A percentile compares a stretch with the other conserved stretches of the same genome.
phyloP scores from a whole-genome alignment of 768 basidiomycete species.

The Cystoderma amianthinum region DNA sequence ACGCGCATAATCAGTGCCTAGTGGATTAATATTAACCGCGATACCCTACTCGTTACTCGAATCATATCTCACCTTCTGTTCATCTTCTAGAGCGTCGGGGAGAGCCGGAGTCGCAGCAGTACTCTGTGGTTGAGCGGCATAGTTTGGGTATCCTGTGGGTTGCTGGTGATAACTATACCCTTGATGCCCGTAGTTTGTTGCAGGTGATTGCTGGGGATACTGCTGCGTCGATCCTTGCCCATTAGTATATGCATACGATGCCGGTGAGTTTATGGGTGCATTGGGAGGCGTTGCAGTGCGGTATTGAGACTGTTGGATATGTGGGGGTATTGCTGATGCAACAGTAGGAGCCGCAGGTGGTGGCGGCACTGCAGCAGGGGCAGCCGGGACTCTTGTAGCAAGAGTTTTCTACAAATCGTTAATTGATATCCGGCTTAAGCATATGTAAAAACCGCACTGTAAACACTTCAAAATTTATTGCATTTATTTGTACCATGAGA shows the following conservation, averaged over 20 bases:
- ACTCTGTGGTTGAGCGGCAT: constrained; percentile 12
- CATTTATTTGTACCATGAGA: constrained; percentile 74
- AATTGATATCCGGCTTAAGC: too few species aligned
- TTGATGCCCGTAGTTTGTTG: constrained; percentile 6
- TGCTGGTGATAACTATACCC: constrained; percentile 5
- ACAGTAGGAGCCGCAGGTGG: constrained; percentile 22
- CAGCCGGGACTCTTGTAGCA: constrained; percentile 37
- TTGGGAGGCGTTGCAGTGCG: constrained; percentile 25
- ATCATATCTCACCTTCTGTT: constrained; percentile 52
- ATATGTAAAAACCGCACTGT: constrained; percentile 38
- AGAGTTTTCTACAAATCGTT: constrained; percentile 47
- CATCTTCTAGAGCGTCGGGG: constrained; percentile 56
- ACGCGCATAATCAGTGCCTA: constrained; percentile 76
- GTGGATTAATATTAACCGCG: constrained; percentile 11
- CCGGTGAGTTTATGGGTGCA: constrained; percentile 9
- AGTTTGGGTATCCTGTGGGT: constrained; percentile 15
- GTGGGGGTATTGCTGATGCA: constrained; percentile 40
- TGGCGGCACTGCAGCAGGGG: constrained; percentile 15
- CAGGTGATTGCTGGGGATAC: constrained; percentile 6
- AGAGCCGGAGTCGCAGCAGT: constrained; percentile 19
- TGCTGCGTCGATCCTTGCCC: constrained; percentile 3
- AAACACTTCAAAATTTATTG: constrained; percentile 67
- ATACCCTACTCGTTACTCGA: constrained; percentile 2
- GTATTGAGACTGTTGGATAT: constrained; percentile 32
- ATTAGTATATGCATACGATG: constrained; percentile 2